Percentiles rank a stretch among this genome's conserved stretches.
Conservation (phyloP, 495 filamentous ascomycete genomes). For the Massariosphaeria phaeospora region DNA sequence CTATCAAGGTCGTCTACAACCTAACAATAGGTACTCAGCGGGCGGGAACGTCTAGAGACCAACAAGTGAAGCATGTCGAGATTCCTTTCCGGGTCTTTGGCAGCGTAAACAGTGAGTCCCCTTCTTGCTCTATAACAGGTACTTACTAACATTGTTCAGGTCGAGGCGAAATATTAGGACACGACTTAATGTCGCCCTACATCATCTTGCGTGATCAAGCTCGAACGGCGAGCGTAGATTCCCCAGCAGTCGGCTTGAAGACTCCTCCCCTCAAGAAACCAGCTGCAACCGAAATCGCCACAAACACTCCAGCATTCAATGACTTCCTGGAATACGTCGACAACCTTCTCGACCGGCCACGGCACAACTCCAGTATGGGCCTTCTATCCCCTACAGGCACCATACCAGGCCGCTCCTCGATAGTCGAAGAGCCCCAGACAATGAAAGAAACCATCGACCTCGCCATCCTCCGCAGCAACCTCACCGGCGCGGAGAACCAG, state of each 20-base stretch:
- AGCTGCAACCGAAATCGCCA: slow-evolving; percentile 35
- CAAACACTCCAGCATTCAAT: slow-evolving; percentile 36
- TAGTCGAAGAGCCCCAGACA: slow-evolving; percentile 48
- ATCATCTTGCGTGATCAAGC: slow-evolving; percentile 85
- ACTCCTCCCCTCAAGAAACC: slow-evolving; percentile 40
- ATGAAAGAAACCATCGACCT: slow-evolving; percentile 77
- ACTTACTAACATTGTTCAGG: slow-evolving; percentile 46
- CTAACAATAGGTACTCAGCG: slow-evolving; percentile 88
- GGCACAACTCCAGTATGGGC: slow-evolving; percentile 51
- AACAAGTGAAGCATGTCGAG: slow-evolving; percentile 85
- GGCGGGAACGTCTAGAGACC: slow-evolving; percentile 66
- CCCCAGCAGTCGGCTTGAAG: neutral
- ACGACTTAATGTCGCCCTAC: slow-evolving; percentile 91
- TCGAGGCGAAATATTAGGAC: slow-evolving; percentile 63
- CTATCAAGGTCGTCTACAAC: slow-evolving; percentile 89
- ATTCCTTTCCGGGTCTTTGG: slow-evolving; percentile 93
- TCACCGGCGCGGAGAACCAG: slow-evolving; percentile 50
- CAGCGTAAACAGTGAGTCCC: slow-evolving; percentile 65
- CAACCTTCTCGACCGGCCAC: slow-evolving; percentile 63
- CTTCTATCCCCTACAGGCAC: slow-evolving; percentile 65
- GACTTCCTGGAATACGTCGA: slow-evolving; percentile 78
- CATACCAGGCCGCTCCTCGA: slow-evolving; percentile 47
- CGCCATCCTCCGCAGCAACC: slow-evolving; percentile 76
- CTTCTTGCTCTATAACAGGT: neutral
- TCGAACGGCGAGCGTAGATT: slow-evolving; percentile 48